A percentile compares a stretch with the other conserved stretches of the same genome.
Conservation (phyloP, 192 early-diverging fungal genomes). For the Backusella macrospora region DNA sequence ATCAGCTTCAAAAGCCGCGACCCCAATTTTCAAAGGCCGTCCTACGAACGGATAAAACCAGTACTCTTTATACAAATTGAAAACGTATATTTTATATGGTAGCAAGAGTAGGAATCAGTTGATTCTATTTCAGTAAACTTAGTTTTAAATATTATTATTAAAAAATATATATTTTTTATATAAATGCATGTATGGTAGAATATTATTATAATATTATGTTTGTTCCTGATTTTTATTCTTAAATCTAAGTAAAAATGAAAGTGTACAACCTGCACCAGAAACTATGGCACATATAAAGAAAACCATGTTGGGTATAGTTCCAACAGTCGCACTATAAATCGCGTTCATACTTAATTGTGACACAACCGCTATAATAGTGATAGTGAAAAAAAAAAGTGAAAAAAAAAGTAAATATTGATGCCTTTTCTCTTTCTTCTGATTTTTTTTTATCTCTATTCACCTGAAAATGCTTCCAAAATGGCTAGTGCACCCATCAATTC, state of each 20-base stretch:
- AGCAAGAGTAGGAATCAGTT: too few relatives aligned
- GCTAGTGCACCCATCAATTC: constrained; percentile 51
- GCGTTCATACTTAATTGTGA: constrained; percentile 45
- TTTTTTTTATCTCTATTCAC: constrained; percentile 4
- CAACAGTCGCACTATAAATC: constrained; percentile 47
- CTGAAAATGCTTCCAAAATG: constrained; percentile 52
- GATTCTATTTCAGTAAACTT: too few relatives aligned
- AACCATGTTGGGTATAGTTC: constrained; percentile 41
- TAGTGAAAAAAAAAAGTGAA: too few relatives aligned
- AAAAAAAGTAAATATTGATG: background rate
- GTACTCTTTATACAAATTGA: too few relatives aligned
- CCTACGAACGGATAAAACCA: too few relatives aligned
- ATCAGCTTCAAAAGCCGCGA: too few relatives aligned
- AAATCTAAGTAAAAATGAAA: constrained; percentile 40
- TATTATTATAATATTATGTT: background rate
- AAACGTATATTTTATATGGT: too few relatives aligned
- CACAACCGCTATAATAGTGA: constrained; percentile 26
- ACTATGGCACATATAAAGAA: constrained; percentile 44
- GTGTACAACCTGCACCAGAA: constrained; percentile 26
- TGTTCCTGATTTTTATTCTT: background rate
- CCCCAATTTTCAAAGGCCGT: too few relatives aligned
- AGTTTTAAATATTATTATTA: background rate
- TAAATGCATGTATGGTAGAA: background rate
- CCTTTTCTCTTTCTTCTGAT: background rate
- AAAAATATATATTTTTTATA: background rate